Percentiles rank a stretch among this genome's conserved stretches.
Conservation (phyloP, 2,329 filamentous ascomycete genomes). For the Penicillium sp. region DNA sequence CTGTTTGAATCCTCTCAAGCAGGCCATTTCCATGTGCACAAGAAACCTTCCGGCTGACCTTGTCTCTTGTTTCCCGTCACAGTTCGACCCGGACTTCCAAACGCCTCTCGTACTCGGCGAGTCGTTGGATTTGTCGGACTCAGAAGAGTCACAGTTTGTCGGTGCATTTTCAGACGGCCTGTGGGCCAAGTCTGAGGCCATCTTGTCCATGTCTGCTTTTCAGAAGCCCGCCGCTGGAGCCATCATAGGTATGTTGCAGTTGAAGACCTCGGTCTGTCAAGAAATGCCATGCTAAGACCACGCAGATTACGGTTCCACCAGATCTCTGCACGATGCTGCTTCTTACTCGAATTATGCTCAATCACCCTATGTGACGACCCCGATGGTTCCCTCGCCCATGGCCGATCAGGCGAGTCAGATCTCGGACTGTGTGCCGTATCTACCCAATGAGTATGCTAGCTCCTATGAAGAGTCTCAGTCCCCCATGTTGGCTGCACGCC, state of each 20-base stretch:
- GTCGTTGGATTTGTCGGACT: constrained; percentile 45
- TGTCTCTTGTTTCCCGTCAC: constrained; percentile 10
- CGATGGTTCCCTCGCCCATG: constrained; percentile 41
- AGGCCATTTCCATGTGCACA: constrained; percentile 3
- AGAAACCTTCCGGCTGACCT: constrained; percentile 17
- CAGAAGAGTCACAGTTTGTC: constrained; percentile 45
- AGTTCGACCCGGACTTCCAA: constrained; percentile 46
- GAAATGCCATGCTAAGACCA: constrained; percentile 14
- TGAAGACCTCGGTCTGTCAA: neutral
- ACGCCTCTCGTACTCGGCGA: constrained; percentile 48
- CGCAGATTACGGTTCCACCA: constrained; percentile 38
- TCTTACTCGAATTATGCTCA: constrained; percentile 43
- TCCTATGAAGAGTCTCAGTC: constrained; percentile 61
- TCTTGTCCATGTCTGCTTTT: constrained; percentile 78
- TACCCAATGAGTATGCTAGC: constrained; percentile 39
- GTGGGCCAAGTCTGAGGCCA: constrained; percentile 56
- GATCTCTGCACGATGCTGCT: constrained; percentile 39
- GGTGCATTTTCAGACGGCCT: constrained; percentile 50
- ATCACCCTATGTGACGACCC: constrained; percentile 37
- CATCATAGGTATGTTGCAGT: constrained; percentile 68
- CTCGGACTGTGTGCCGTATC: constrained; percentile 41
- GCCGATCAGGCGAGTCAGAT: constrained; percentile 42
- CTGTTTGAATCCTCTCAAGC: constrained; percentile 19
- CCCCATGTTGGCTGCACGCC: constrained; percentile 62
- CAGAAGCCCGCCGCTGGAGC: constrained; percentile 70